phyloP scores from a whole-genome alignment of 306 rosid genomes.

The Vigna hirtella region DNA sequence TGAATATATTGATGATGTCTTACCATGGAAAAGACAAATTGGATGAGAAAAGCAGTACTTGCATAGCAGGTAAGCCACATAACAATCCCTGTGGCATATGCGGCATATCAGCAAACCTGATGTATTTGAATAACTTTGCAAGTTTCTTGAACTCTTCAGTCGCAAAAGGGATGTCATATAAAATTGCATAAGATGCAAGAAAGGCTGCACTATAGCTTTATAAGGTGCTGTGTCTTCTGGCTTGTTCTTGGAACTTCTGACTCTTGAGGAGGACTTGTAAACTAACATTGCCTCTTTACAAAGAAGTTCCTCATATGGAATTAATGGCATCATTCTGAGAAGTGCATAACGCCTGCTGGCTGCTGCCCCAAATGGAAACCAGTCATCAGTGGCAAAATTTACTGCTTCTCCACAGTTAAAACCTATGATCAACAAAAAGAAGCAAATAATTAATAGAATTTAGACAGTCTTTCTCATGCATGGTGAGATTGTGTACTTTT shows the following conservation, averaged over 20 bases:
- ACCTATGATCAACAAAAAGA: slow-evolving; percentile 39
- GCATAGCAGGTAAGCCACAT: slow-evolving; percentile 49
- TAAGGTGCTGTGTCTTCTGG: slow-evolving; percentile 18
- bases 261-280: slow-evolving; percentile 36
- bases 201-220: slow-evolving; percentile 34
- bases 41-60: slow-evolving; percentile 46
- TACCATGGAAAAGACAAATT: slow-evolving; percentile 57
- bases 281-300: slow-evolving; percentile 52
- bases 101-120: slow-evolving; percentile 36
- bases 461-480: not conserved
- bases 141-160: slow-evolving; percentile 10
- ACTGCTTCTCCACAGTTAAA: slow-evolving; percentile 53
- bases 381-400: slow-evolving; percentile 49
- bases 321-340: slow-evolving; percentile 42
- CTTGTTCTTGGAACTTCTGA: slow-evolving; percentile 19
- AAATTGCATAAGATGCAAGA: slow-evolving; percentile 44
- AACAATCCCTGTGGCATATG: slow-evolving; percentile 53
- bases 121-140: slow-evolving; percentile 25
- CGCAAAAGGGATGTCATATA: slow-evolving; percentile 31
- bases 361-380: slow-evolving; percentile 53
- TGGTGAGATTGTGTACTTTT: not conserved
- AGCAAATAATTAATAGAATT: not conserved
- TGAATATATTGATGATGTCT: not conserved
- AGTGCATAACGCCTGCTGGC: slow-evolving; percentile 46
- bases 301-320: slow-evolving; percentile 61